These are phyloP conservation scores for Rhytidiadelphus loreus DNA, from an alignment of 225 moss, liverwort and hornwort species.

Conservation along the genomic window DNA sequence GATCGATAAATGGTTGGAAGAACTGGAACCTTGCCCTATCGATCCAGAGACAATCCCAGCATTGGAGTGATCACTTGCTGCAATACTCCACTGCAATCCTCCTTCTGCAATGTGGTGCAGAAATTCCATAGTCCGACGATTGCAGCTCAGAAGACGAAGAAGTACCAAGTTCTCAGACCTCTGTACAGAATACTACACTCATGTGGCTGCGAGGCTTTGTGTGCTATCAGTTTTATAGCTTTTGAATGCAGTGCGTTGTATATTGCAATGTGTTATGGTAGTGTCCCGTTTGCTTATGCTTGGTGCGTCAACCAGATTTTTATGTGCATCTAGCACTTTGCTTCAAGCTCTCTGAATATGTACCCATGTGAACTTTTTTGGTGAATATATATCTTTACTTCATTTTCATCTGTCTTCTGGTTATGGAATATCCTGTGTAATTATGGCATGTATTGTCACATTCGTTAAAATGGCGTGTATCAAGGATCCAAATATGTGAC, in stretches of 20 bases:
- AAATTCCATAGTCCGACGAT: not conserved
- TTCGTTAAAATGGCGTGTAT: not conserved
- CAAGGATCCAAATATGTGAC: not conserved
- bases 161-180: not conserved
- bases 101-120: not conserved
- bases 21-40: not conserved
- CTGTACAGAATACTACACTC: not conserved
- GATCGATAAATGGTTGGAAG: not conserved
- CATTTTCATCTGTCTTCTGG: not conserved
- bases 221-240: not conserved
- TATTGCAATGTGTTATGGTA: not conserved
- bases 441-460: too few relatives aligned
- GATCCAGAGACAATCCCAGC: not conserved
- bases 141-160: not conserved
- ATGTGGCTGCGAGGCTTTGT: not conserved
- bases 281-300: not conserved
- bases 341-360: not conserved
- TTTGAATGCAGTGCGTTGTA: not conserved
- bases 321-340: not conserved
- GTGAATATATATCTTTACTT: not conserved
- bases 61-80: not conserved
- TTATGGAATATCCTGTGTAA: too few relatives aligned
- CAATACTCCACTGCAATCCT: not conserved
- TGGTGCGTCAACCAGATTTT: not conserved
- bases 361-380: not conserved